Evolutionary conservation across 2,329 filamentous ascomycete species (phyloP), one percentile per base, ranked within the genome.

Genomic region (Fusarium decemcellulare): DNA sequence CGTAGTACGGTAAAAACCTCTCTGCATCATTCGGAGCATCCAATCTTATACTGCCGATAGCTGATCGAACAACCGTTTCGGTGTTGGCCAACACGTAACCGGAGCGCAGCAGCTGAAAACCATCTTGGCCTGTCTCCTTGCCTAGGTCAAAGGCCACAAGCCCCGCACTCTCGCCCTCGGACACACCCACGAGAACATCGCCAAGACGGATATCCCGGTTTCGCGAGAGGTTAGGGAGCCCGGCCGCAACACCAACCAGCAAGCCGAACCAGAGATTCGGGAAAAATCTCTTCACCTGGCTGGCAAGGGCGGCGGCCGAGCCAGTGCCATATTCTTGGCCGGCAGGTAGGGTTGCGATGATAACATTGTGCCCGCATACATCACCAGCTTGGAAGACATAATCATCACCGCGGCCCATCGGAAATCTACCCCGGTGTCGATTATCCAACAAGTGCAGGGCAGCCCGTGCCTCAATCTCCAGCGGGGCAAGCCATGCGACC

Each of bases 401-500:
- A 55, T 82, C 76, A 43, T 82, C 74, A 0, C 80, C 79, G 2
- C 67, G 73, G 11, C 56, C 23, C 0, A 76, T 43, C 0, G 73
- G 59, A 60, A 82, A 83, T 2, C 59, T 54, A 6, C 80, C 79
- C 0, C n/a, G 1, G 37, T 82, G 78, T 18, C 43, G 40, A 0
- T 77, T 59, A 14, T 82, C 79, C 16, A 82, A 62, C 71, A 82
- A 71, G 32, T 72, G 64, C 18, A 76, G 53, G 10, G 81, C 81
- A 32, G 79, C 79, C 37, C 51, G 67, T 7, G 77, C 78, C 63
- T 83, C 79, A 8, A 82, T 79, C 23, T 77, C 71, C 0, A 81
- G 73, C 1, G 79, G 80, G 0, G 80, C 77, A 29, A 83, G 76
- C 80, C 79, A 82, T 59, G 72, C 78, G 1, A 82, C 72, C 0